Evolutionary conservation across 352 stramenopile genomes (phyloP).

Genomic region (Halophytophthora polymorphica): DNA sequence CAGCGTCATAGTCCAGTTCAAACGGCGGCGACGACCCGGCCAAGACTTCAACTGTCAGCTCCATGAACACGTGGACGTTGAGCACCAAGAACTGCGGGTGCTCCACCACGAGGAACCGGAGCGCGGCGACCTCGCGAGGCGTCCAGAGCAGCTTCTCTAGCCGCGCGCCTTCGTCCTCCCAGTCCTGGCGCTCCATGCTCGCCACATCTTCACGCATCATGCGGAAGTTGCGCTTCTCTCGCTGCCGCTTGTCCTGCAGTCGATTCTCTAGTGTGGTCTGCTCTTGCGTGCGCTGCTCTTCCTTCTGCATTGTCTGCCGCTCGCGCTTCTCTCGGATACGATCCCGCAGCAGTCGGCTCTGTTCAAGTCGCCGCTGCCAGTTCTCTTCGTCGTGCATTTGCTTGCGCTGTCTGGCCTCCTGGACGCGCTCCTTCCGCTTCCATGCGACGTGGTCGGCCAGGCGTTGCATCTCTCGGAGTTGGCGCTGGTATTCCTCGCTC

Average conservation of each 20-base stretch:
- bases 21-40: constrained; percentile 26
- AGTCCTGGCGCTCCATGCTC: constrained; percentile 45
- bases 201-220: constrained; percentile 67
- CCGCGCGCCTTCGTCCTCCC: constrained; percentile 40
- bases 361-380: constrained; percentile 36
- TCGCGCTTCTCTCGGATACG: constrained; percentile 41
- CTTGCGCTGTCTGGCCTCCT: constrained; percentile 51
- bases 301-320: constrained; percentile 38
- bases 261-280: constrained; percentile 9
- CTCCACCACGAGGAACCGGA: constrained; percentile 23
- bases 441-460: constrained; percentile 30
- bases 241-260: constrained; percentile 30
- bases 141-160: constrained; percentile 54
- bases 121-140: constrained; percentile 28
- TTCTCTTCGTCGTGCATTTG: constrained; percentile 71
- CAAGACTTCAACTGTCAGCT: constrained; percentile 19
- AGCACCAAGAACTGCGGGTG: constrained; percentile 33
- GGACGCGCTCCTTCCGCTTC: constrained; percentile 31
- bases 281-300: constrained; percentile 27
- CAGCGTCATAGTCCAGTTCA: constrained; percentile 54
- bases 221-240: constrained; percentile 29
- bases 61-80: constrained; percentile 45
- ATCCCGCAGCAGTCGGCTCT: constrained; percentile 25
- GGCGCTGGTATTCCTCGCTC: constrained; percentile 29
- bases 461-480: constrained; percentile 40